phyloP scores from a whole-genome alignment of 2,329 filamentous ascomycete species.

The Hypoxylon sp. region DNA sequence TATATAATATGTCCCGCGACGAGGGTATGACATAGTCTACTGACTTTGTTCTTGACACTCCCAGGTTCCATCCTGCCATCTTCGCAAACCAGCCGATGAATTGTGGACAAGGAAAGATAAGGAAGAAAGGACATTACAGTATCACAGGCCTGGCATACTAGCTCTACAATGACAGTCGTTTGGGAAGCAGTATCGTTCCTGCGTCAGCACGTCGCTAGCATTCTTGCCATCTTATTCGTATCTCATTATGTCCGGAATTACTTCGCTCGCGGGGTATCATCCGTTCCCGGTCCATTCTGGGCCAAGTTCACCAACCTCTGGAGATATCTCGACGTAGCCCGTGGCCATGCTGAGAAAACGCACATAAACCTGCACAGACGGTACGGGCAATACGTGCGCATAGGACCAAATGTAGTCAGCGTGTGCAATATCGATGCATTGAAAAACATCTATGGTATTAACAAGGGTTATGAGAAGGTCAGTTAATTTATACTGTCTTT shows the following conservation, averaged over 20 bases:
- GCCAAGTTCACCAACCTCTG: conserved; percentile 2
- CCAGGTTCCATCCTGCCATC: not conserved
- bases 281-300: not conserved
- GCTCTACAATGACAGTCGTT: not conserved
- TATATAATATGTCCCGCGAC: not conserved
- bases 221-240: not conserved
- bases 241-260: conserved; percentile 1
- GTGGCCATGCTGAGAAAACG: not conserved
- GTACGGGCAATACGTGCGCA: not conserved
- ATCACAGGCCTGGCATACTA: not conserved
- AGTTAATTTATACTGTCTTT: not conserved
- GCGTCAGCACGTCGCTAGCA: not conserved
- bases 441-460: conserved; percentile 1
- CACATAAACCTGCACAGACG: not conserved
- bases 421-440: not conserved
- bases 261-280: not conserved
- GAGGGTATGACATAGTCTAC: not conserved
- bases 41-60: not conserved
- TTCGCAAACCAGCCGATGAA: not conserved
- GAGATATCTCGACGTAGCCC: conserved; percentile 1
- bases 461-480: conserved; percentile 1
- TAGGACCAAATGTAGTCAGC: conserved; percentile 1
- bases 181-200: not conserved
- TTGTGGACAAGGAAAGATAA: not conserved
- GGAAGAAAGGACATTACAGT: not conserved